Conservation (phyloP, 208 protist genomes). For the Herpetomonas tarakana region DNA sequence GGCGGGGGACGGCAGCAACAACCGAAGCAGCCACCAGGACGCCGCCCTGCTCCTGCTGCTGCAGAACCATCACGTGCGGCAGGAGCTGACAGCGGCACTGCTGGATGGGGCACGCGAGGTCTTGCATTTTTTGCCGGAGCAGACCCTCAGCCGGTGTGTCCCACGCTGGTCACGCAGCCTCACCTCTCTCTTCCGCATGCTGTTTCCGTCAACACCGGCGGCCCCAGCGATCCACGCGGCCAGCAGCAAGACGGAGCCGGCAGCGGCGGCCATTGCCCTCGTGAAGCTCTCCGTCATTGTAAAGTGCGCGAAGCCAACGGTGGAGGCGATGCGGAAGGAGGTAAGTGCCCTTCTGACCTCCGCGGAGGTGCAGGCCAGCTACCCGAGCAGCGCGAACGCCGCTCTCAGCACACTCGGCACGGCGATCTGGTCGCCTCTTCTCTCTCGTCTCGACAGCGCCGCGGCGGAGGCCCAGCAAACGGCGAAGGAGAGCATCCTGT, state of each 20-base stretch:
- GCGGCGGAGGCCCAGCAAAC: conserved; percentile 18
- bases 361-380: conserved; percentile 21
- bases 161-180: conserved; percentile 19
- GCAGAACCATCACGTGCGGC: conserved; percentile 3
- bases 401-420: conserved; percentile 19
- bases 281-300: conserved; percentile 17
- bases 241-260: conserved; percentile 9
- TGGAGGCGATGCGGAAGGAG: conserved; percentile 24
- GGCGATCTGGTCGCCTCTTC: conserved; percentile 46
- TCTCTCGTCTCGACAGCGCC: conserved; percentile 23
- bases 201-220: conserved; percentile 7
- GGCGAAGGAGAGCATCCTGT: conserved; percentile 6
- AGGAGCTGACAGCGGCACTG: conserved; percentile 4
- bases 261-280: neutral
- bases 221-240: neutral
- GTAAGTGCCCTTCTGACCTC: conserved; percentile 40
- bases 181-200: conserved; percentile 1
- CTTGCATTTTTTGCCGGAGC: conserved; percentile 49
- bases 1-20: too few species aligned
- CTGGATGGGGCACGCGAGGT: conserved; percentile 18
- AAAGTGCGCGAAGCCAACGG: conserved; percentile 18
- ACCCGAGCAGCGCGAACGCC: conserved; percentile 23
- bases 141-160: conserved; percentile 40
- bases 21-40: neutral
- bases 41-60: neutral